Evolutionary conservation across 1,284 basidiomycete species (phyloP), one percentile per base, ranked within the genome.

Genomic region (Melampsora abietis-canadensis): DNA sequence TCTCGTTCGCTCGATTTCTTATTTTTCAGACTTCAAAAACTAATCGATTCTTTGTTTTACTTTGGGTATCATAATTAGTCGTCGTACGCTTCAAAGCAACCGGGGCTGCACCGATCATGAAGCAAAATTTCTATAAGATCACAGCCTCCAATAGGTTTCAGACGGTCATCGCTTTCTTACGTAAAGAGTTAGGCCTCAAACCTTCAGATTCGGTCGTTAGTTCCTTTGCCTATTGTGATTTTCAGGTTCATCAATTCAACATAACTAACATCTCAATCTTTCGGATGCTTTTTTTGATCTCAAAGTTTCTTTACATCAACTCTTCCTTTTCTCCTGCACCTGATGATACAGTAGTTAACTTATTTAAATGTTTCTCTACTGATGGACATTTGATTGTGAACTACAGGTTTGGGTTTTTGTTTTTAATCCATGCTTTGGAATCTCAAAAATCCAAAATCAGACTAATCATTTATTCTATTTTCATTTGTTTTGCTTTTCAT

Each of bases 81-180:
- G 90, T 98, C 75, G 93, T 98, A 10, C 89, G 93, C 51, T 98
- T 98, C 88, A 97, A 96, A 81, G 94, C 94, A 0, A 92, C 96
- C n/a, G 95, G 95, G 59, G 94, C 94, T 78, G 94, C 94, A 0
- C 95, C 95, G 0, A 94, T 98, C 79, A 96, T 98, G 94, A 95
- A 91, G 84, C 91, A 95, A 84, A 97, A 97, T 84, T 91, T 95
- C 81, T 97, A 94, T 87, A 95, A 95, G 85, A 95, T 98, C 78
- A 94, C 93, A 0, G 91, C 94, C 4, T 90, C 90, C 63, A 95
- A 97, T 82, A 87, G 90, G 69, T 98, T 98, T 81, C 93, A 96
- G 81, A 91, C 93, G 0, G 95, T 98, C 72, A 94, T 96, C 65
- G 89, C 92, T 78, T 98, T 98, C 81, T 81, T 98, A 82, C 84